A percentile compares a stretch with the other conserved stretches of the same genome.
phyloP scores from a whole-genome alignment of 163 green algal genomes.

The Scenedesmus sp. region DNA sequence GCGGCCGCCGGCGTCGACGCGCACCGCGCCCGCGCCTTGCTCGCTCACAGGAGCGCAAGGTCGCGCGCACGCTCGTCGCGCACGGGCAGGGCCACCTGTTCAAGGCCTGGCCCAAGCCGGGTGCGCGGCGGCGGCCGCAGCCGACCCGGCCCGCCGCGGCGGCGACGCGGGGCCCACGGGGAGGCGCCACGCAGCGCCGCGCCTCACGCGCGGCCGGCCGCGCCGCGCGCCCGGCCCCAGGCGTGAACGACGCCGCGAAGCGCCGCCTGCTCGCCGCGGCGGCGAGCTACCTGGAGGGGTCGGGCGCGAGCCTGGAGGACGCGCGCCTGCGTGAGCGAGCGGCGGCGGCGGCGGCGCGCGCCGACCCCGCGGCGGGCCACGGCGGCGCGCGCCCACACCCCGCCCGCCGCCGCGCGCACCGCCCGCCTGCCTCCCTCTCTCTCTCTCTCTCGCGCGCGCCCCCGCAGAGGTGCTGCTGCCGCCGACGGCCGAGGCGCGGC shows the following conservation, averaged over 20 bases:
- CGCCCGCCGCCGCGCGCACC: too few relatives aligned
- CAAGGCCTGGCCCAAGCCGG: slow-evolving; percentile 60
- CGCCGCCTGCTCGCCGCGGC: slow-evolving; percentile 54
- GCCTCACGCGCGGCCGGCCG: too few relatives aligned
- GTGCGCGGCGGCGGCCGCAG: too few relatives aligned
- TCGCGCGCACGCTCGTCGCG: slow-evolving; percentile 46
- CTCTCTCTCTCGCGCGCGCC: neutral
- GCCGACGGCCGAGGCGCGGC: slow-evolving; percentile 53
- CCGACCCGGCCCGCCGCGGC: too few relatives aligned
- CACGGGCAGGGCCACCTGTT: slow-evolving; percentile 62
- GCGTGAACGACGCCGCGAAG: slow-evolving; percentile 61
- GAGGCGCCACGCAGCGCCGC: too few relatives aligned
- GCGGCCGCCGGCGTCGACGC: too few relatives aligned
- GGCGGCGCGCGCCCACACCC: too few relatives aligned
- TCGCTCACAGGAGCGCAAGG: slow-evolving; percentile 57
- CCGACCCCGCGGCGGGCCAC: too few relatives aligned
- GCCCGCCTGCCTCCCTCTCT: too few relatives aligned
- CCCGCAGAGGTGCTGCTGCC: slow-evolving; percentile 61
- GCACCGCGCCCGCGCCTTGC: neutral
- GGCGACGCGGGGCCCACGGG: too few relatives aligned
- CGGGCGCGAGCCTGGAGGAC: slow-evolving; percentile 49
- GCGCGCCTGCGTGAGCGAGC: slow-evolving; percentile 52
- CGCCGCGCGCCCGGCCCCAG: slow-evolving; percentile 15
- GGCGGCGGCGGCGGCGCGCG: too few relatives aligned
- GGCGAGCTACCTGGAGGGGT: slow-evolving; percentile 6